phyloP scores from a whole-genome alignment of 768 basidiomycete species.

The Ephemerocybe angulata region DNA sequence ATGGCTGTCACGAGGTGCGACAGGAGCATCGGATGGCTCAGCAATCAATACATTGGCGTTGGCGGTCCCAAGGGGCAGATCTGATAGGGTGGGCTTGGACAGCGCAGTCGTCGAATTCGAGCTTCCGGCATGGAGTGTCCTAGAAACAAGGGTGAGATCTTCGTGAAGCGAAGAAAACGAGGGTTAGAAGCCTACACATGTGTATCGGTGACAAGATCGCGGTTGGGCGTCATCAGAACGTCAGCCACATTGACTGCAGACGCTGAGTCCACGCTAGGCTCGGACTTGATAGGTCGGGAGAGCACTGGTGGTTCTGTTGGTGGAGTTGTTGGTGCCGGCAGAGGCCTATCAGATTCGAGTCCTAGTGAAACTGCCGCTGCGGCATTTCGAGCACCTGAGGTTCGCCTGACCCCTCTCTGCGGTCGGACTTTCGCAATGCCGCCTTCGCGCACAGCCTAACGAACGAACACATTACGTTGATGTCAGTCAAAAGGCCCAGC shows the following conservation, averaged over 20 bases:
- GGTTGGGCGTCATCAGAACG: slow-evolving; percentile 47
- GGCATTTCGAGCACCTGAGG: neutral
- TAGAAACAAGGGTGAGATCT: slow-evolving; percentile 21
- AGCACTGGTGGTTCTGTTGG: slow-evolving; percentile 11
- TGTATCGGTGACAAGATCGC: slow-evolving; percentile 35
- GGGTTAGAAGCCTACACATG: neutral
- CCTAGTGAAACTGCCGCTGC: slow-evolving; percentile 8
- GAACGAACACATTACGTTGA: slow-evolving; percentile 10
- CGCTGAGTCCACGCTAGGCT: slow-evolving; percentile 26
- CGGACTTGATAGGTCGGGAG: slow-evolving; percentile 14
- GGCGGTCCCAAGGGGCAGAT: slow-evolving; percentile 9
- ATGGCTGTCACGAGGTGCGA: slow-evolving; percentile 14
- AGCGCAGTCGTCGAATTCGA: neutral
- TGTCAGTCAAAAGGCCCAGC: slow-evolving; percentile 24
- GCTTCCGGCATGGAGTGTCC: neutral
- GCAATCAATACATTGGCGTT: neutral
- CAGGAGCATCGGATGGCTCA: neutral
- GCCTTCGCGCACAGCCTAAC: slow-evolving; percentile 1
- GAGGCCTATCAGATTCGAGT: slow-evolving; percentile 11
- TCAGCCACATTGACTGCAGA: slow-evolving; percentile 37
- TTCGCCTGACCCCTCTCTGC: slow-evolving; percentile 3
- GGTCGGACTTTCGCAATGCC: slow-evolving; percentile 10
- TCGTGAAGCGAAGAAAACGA: slow-evolving; percentile 41
- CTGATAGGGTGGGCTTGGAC: slow-evolving; percentile 2
- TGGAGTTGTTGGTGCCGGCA: slow-evolving; percentile 13